Evolutionary conservation across 192 early-diverging fungal genomes (phyloP).

Genomic region (Coemansia reversa): DNA sequence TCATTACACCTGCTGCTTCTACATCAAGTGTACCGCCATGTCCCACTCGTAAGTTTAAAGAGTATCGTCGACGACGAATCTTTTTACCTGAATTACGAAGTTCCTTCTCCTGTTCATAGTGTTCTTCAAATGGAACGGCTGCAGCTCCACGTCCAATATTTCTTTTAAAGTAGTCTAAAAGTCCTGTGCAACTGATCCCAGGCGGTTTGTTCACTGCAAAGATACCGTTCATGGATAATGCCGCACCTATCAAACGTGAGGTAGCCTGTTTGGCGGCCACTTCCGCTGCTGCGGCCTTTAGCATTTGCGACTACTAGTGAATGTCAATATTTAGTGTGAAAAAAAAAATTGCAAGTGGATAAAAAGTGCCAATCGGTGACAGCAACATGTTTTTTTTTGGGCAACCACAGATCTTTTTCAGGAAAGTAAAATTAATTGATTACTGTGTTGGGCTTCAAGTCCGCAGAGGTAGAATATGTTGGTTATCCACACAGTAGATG

Average conservation of each 20-base stretch:
- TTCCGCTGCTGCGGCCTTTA: slow-evolving; percentile 14
- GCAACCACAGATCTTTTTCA: neutral
- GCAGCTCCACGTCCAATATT: slow-evolving; percentile 19
- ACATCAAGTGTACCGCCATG: slow-evolving; percentile 52
- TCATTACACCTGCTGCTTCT: slow-evolving; percentile 42
- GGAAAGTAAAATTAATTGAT: neutral
- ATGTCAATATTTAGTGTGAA: neutral
- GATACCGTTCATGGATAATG: slow-evolving; percentile 20
- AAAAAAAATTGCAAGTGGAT: neutral
- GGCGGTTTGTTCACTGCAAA: slow-evolving; percentile 52
- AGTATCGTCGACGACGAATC: slow-evolving; percentile 4
- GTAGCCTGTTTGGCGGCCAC: slow-evolving; percentile 11
- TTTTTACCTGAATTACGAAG: slow-evolving; percentile 21
- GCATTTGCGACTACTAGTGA: slow-evolving; percentile 6
- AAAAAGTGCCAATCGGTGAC: neutral
- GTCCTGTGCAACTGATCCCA: slow-evolving; percentile 46
- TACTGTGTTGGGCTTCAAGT: neutral
- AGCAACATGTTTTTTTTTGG: neutral
- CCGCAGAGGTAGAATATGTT: neutral
- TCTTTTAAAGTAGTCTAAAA: slow-evolving; percentile 48
- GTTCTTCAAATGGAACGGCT: slow-evolving; percentile 30
- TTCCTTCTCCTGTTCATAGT: slow-evolving; percentile 35
- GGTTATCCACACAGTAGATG: neutral
- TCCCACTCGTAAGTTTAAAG: slow-evolving; percentile 22
- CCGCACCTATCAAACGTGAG: neutral